Percentiles rank a stretch among this genome's conserved stretches.
These are phyloP conservation scores for Nelumbo lutea DNA, from an alignment of 164 flowering plant species.

Conservation along the genomic window DNA sequence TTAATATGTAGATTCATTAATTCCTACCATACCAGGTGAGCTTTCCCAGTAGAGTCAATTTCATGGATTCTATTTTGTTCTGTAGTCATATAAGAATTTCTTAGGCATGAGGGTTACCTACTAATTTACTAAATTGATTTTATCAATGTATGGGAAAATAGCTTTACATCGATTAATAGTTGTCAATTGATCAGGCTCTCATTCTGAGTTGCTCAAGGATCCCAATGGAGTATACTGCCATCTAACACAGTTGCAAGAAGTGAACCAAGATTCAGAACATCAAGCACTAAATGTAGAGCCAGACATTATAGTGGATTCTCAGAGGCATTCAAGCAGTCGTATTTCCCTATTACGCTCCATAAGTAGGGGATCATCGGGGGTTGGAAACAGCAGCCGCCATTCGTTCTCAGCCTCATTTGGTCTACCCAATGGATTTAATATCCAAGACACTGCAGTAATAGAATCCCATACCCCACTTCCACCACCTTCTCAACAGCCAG, in stretches of 20 bases:
- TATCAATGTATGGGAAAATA: too few species aligned
- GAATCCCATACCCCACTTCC: slow-evolving; percentile 6
- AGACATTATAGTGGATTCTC: slow-evolving; percentile 3
- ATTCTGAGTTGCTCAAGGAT: slow-evolving; percentile 15
- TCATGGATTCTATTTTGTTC: background rate
- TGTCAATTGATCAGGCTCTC: slow-evolving; percentile 16
- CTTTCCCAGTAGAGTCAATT: background rate
- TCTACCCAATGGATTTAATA: slow-evolving; percentile 15
- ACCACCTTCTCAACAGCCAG: slow-evolving; percentile 6
- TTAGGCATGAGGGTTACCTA: too few species aligned
- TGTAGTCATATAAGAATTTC: too few species aligned
- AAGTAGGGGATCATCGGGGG: slow-evolving; percentile 33
- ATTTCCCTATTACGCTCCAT: slow-evolving; percentile 24
- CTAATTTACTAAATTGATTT: too few species aligned
- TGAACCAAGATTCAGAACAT: slow-evolving; percentile 2
- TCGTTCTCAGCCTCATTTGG: slow-evolving; percentile 34
- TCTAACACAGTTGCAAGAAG: slow-evolving; percentile 16
- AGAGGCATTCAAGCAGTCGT: slow-evolving; percentile 23
- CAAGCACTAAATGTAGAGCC: slow-evolving; percentile 2
- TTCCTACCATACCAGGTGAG: background rate
- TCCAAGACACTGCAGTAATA: slow-evolving; percentile 17
- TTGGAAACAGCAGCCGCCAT: slow-evolving; percentile 30
- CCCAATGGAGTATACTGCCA: slow-evolving; percentile 18
- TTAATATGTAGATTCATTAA: background rate
- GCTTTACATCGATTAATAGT: too few species aligned